Base-by-base conservation (phyloP, 1,284 basidiomycete species). In the Irpex sp. region DNA sequence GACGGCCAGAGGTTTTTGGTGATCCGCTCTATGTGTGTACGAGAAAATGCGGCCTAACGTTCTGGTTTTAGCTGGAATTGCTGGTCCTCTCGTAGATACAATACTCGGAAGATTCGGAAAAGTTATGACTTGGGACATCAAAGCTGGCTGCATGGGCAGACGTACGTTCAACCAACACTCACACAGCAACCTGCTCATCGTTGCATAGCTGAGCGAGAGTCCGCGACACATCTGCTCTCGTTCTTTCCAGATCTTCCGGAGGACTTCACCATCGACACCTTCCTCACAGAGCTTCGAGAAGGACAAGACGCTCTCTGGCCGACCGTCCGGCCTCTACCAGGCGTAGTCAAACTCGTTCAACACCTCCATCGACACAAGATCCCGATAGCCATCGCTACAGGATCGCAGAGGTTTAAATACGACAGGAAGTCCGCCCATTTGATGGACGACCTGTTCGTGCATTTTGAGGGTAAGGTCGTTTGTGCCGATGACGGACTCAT, bases 41-140 rank as follows among this genome's bases (percentile, higher is more conserved):
- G n/a, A n/a, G n/a, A n/a, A n/a, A n/a, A n/a, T n/a, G n/a, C n/a
- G n/a, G n/a, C n/a, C n/a, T n/a, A n/a, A n/a, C n/a, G n/a, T n/a
- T n/a, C n/a, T n/a, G n/a, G n/a, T n/a, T n/a, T n/a, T n/a, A n/a
- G n/a, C n/a, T n/a, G n/a, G n/a, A n/a, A 43, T 43, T 15, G 5
- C 39, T 11, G 2, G 7, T 11, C 5, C 5, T 43, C 8, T 15
- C 59, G 21, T 68, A 89, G 88, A 93, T 75, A 79, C 84, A 49
- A 89, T 92, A 62, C 83, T 93, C 50, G 83, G 78, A 17, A 78
- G 77, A 17, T 85, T 88, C 69, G 90, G 89, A 37, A 86, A 85
- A 64, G 76, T 83, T 67, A 90, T 93, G 89, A 89, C 89, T 6
- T 92, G 90, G 90, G 87, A 90, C 61, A 91, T 93, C 64, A 93